These are phyloP conservation scores for Uncinocarpus reesii DNA, from an alignment of 2,329 filamentous ascomycete genomes.

Conservation along the genomic window DNA sequence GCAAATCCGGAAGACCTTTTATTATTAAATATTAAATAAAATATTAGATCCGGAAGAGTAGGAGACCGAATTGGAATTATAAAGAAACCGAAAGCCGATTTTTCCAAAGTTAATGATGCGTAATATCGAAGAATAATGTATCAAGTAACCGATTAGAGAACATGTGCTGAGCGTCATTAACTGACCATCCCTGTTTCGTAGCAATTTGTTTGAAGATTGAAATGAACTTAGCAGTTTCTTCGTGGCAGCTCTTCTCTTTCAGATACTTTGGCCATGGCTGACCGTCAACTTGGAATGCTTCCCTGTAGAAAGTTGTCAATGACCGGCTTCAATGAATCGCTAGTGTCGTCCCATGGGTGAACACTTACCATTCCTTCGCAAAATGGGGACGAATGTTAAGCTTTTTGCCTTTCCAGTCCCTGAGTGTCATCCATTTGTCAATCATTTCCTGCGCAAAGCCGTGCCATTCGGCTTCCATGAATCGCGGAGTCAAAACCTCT, in stretches of 20 bases:
- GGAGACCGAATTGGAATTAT: not conserved
- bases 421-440: not conserved
- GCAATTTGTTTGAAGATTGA: not conserved
- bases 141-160: not conserved
- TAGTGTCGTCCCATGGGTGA: not conserved
- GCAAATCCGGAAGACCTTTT: not conserved
- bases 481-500: not conserved
- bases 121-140: not conserved
- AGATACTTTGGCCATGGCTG: not conserved
- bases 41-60: not conserved
- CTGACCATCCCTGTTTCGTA: not conserved
- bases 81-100: not conserved
- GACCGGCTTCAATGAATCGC: not conserved
- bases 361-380: not conserved
- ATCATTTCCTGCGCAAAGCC: not conserved
- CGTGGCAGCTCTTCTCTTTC: not conserved
- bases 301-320: not conserved
- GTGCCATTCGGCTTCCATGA: not conserved
- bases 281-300: not conserved
- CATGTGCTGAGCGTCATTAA: not conserved
- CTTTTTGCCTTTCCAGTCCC: not conserved
- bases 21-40: not conserved
- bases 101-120: not conserved
- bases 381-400: not conserved
- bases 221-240: not conserved